phyloP scores from a whole-genome alignment of 1,284 basidiomycete genomes.

The Grifola frondosa region DNA sequence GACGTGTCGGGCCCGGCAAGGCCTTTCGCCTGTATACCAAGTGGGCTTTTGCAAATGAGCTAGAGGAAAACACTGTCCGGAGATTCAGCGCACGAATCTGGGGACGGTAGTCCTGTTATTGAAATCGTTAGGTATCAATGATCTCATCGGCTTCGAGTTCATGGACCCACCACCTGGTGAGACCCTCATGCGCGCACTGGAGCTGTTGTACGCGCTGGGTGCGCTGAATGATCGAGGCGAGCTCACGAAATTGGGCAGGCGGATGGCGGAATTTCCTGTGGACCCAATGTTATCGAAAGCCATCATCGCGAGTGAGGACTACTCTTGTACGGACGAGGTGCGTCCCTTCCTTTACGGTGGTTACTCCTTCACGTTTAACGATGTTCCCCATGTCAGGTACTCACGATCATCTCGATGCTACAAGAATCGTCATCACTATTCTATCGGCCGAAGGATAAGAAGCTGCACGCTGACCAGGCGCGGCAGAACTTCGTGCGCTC shows the following conservation, averaged over 20 bases:
- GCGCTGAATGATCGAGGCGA: slow-evolving; percentile 96
- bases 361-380: neutral
- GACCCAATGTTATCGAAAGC: slow-evolving; percentile 98
- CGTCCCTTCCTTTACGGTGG: slow-evolving; percentile 20
- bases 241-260: slow-evolving; percentile 90
- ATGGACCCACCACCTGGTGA: slow-evolving; percentile 99
- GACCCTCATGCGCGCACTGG: slow-evolving; percentile 94
- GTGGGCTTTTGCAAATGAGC: slow-evolving; percentile 92
- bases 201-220: slow-evolving; percentile 92
- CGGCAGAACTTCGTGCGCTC: slow-evolving; percentile 93
- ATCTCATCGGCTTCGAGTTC: slow-evolving; percentile 98
- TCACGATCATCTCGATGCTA: slow-evolving; percentile 98
- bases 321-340: slow-evolving; percentile 95
- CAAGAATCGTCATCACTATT: slow-evolving; percentile 94
- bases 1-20: slow-evolving; percentile 98
- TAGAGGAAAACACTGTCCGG: slow-evolving; percentile 95
- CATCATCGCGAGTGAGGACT: slow-evolving; percentile 94
- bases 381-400: slow-evolving; percentile 50
- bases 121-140: slow-evolving; percentile 96
- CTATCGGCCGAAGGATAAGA: slow-evolving; percentile 97
- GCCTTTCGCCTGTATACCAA: slow-evolving; percentile 97
- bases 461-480: slow-evolving; percentile 93
- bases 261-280: slow-evolving; percentile 99
- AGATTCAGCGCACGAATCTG: slow-evolving; percentile 97
- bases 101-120: slow-evolving; percentile 95